phyloP scores from a whole-genome alignment of 495 filamentous ascomycete genomes.

The Aspergillus ellipticus region DNA sequence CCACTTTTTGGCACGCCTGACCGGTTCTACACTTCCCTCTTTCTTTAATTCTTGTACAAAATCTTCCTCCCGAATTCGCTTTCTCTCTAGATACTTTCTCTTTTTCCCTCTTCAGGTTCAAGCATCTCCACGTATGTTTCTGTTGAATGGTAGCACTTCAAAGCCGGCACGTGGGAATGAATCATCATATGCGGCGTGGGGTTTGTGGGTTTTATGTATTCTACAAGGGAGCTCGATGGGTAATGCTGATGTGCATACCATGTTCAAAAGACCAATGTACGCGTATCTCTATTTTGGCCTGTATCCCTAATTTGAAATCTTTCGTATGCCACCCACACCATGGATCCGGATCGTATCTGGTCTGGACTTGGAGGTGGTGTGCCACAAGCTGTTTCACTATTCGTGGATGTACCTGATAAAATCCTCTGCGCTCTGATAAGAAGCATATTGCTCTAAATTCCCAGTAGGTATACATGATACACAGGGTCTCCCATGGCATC shows the following conservation, averaged over 20 bases:
- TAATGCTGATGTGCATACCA: conserved; percentile 21
- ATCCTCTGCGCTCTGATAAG: too few species aligned
- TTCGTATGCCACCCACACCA: too few species aligned
- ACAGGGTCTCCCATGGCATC: too few species aligned
- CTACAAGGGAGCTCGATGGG: conserved; percentile 24
- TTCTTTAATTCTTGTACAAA: conserved; percentile 35
- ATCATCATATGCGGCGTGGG: conserved; percentile 15
- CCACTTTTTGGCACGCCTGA: conserved; percentile 19
- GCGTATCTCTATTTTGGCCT: too few species aligned
- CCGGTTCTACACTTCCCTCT: conserved; percentile 4
- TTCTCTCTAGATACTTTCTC: conserved; percentile 17
- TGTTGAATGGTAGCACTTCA: conserved; percentile 6
- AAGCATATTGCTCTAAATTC: too few species aligned
- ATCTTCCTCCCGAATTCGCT: conserved; percentile 26
- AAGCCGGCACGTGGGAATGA: conserved; percentile 15
- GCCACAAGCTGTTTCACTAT: too few species aligned
- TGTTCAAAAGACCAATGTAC: conserved; percentile 2
- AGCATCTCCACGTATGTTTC: conserved; percentile 14
- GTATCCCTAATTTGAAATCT: too few species aligned
- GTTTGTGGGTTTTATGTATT: conserved; percentile 32
- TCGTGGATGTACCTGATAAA: too few species aligned
- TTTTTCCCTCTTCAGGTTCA: conserved; percentile 11
- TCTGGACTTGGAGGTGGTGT: too few species aligned
- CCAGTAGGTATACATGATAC: too few species aligned
- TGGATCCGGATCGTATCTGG: too few species aligned